Evolutionary conservation across 2,329 filamentous ascomycete species (phyloP).

Genomic region (Epichloe bromicola): DNA sequence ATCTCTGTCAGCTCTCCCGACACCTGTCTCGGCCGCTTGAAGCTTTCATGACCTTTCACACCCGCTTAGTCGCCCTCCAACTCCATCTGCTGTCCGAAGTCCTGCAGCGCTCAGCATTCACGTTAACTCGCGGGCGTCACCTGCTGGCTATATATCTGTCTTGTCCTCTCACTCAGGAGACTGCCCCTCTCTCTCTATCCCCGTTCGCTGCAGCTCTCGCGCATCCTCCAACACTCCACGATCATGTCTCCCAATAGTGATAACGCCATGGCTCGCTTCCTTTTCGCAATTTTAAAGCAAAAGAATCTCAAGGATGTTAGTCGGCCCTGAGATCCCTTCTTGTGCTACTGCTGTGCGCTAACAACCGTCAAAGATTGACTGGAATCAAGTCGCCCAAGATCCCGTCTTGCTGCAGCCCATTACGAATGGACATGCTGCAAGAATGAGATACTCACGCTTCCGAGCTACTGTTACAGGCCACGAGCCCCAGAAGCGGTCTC

Average conservation of each 20-base stretch:
- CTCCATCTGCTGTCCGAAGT: neutral
- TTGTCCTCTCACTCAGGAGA: neutral
- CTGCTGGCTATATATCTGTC: neutral
- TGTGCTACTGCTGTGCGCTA: neutral
- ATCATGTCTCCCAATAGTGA: constrained; percentile 41
- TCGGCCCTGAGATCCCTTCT: constrained; percentile 5
- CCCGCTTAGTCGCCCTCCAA: neutral
- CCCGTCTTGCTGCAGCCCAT: constrained; percentile 40
- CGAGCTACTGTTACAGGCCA: constrained; percentile 31
- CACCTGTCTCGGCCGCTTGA: neutral
- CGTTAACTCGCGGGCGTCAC: neutral
- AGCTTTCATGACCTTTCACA: neutral
- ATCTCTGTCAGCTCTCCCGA: neutral
- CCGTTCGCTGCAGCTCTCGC: neutral
- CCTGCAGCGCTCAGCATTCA: neutral
- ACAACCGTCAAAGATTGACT: constrained; percentile 36
- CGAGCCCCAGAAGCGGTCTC: constrained; percentile 34
- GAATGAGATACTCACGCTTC: constrained; percentile 47
- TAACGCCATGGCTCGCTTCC: constrained; percentile 42
- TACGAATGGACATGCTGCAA: constrained; percentile 46
- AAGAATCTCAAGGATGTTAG: constrained; percentile 49
- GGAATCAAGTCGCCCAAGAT: constrained; percentile 42
- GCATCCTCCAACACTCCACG: neutral
- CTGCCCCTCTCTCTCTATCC: no score
- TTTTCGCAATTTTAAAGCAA: constrained; percentile 47